A percentile compares a stretch with the other conserved stretches of the same genome.
These are phyloP conservation scores for Vigna angularis DNA, from an alignment of 306 rosid species.

Conservation along the genomic window DNA sequence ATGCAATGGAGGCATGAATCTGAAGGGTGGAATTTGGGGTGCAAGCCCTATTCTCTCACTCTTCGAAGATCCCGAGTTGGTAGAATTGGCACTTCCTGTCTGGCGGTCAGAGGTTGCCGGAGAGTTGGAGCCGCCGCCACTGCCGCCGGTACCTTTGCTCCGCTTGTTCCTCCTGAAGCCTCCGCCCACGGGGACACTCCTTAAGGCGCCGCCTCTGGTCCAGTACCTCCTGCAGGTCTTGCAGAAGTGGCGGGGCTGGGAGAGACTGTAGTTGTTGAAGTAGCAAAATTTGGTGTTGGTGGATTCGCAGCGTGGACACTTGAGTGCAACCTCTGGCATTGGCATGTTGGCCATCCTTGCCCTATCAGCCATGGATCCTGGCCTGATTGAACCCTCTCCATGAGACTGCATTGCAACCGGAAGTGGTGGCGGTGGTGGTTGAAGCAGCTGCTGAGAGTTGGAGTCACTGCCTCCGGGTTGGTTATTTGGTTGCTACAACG, in stretches of 20 bases:
- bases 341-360: conserved; percentile 88
- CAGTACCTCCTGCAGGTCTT: conserved; percentile 41
- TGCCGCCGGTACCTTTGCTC: conserved; percentile 52
- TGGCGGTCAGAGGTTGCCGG: conserved; percentile 60
- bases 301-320: conserved; percentile 60
- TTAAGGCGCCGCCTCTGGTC: conserved; percentile 80
- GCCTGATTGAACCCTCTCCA: conserved; percentile 64
- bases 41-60: conserved; percentile 52
- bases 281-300: background rate
- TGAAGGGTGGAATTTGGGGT: conserved; percentile 48
- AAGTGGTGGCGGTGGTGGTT: conserved; percentile 11
- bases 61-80: conserved; percentile 48
- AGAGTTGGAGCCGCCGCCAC: conserved; percentile 60
- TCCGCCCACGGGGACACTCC: conserved; percentile 90
- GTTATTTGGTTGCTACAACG: conserved; percentile 48
- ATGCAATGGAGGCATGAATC: conserved; percentile 67
- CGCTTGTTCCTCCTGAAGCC: conserved; percentile 86
- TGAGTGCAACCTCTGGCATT: conserved; percentile 65
- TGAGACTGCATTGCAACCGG: conserved; percentile 44
- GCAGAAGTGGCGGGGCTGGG: background rate
- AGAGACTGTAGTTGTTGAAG: background rate
- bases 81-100: conserved; percentile 56
- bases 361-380: conserved; percentile 78
- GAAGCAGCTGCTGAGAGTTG: conserved; percentile 55
- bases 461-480: conserved; percentile 38